These are phyloP conservation scores for Umbellularia californica DNA, from an alignment of 164 flowering plant genomes.

Conservation along the genomic window DNA sequence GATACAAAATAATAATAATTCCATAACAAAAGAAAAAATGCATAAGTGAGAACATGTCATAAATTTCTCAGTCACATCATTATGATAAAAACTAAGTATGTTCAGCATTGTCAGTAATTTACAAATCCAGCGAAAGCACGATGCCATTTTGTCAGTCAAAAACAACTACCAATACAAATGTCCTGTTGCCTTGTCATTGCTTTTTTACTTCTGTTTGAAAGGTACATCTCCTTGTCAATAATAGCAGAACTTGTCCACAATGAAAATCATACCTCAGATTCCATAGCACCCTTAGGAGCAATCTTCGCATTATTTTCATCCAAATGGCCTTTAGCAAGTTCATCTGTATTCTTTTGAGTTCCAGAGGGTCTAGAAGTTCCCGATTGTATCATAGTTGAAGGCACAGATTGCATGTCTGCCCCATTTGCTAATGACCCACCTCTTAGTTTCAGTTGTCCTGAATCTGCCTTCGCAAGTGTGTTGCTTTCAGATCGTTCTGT, in stretches of 20 bases:
- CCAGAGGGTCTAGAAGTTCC: slow-evolving; percentile 40
- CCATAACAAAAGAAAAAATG: no score
- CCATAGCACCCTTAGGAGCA: slow-evolving; percentile 37
- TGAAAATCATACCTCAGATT: slow-evolving; percentile 60
- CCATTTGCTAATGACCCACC: slow-evolving; percentile 42
- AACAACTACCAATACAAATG: no score
- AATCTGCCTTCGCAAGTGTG: slow-evolving; percentile 42
- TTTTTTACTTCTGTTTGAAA: no score
- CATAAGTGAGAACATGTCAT: no score
- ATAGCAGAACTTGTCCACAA: not conserved
- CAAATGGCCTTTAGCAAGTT: slow-evolving; percentile 30
- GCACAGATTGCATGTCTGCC: slow-evolving; percentile 34
- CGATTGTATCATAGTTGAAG: slow-evolving; percentile 27
- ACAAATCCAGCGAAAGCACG: no score
- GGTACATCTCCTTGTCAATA: no score
- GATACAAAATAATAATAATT: no score
- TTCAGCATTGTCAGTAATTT: no score
- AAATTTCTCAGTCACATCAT: no score
- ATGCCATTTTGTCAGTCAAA: no score
- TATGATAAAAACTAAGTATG: no score
- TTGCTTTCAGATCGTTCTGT: slow-evolving; percentile 47
- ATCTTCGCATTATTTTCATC: slow-evolving; percentile 57
- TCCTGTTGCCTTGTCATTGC: no score
- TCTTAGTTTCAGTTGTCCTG: slow-evolving; percentile 44
- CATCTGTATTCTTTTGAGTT: slow-evolving; percentile 52